Conservation (phyloP, 345 rosid species). For the Turnera subulata region DNA sequence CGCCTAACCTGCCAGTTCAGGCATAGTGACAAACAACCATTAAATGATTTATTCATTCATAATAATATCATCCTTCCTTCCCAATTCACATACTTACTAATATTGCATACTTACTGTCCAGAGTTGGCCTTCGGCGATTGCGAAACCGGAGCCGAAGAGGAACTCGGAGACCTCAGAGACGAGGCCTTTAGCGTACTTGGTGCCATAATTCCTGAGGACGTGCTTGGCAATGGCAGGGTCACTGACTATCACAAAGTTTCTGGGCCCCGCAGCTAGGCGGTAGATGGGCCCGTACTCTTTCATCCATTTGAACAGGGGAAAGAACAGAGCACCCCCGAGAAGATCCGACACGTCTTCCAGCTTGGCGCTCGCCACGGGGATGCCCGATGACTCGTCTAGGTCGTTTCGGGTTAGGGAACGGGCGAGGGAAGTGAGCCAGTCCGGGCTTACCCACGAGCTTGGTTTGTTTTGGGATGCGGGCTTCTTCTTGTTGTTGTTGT, state of each 20-base stretch:
- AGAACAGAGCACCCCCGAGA: constrained; percentile 90
- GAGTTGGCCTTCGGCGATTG: constrained; percentile 83
- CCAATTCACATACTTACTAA: too few species aligned
- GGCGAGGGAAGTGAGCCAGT: constrained; percentile 85
- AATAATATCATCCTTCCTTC: too few species aligned
- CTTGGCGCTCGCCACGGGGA: constrained; percentile 79
- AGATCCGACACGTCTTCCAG: constrained; percentile 90
- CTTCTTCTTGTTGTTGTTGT: too few species aligned
- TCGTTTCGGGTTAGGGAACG: constrained; percentile 55
- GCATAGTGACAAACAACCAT: too few species aligned
- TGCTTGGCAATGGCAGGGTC: constrained; percentile 92
- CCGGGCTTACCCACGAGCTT: constrained; percentile 82
- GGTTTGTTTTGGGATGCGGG: constrained; percentile 32
- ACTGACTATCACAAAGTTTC: constrained; percentile 83
- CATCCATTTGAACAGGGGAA: constrained; percentile 96
- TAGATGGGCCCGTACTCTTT: constrained; percentile 81
- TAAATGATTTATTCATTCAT: too few species aligned
- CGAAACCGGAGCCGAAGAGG: constrained; percentile 86
- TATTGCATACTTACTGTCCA: constrained; percentile 97
- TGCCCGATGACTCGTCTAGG: constrained; percentile 79
- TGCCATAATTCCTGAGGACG: constrained; percentile 69
- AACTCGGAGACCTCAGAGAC: constrained; percentile 92
- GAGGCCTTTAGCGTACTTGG: constrained; percentile 77
- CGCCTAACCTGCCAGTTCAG: constrained; percentile 88
- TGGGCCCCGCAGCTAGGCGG: constrained; percentile 87